Percentiles rank a stretch among this genome's conserved stretches.
Conservation (phyloP, 2,329 filamentous ascomycete genomes). For the Catunica adiposa region DNA sequence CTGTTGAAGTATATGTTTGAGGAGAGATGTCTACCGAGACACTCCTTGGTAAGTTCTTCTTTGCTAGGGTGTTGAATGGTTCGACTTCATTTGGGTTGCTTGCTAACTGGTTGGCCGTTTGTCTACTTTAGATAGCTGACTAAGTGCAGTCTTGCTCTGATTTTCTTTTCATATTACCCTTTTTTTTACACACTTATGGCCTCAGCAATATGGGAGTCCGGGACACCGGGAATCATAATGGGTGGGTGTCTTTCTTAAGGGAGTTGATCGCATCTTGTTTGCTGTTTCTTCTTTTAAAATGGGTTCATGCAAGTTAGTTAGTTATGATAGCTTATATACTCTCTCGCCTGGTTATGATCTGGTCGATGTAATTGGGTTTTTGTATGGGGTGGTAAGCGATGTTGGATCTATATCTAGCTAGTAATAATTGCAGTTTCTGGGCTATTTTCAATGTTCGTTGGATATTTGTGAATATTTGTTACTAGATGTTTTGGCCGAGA, state of each 20-base stretch:
- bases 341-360: background rate
- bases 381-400: background rate
- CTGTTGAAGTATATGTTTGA: background rate
- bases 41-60: background rate
- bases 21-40: background rate
- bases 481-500: background rate
- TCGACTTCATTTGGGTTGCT: background rate
- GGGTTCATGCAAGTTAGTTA: background rate
- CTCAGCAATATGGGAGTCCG: background rate
- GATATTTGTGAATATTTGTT: background rate
- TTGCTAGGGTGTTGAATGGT: background rate
- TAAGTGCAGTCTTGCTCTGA: background rate
- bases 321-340: too few relatives aligned
- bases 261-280: background rate
- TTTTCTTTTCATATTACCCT: background rate
- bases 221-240: background rate
- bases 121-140: conserved; percentile 1
- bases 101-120: background rate
- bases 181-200: background rate
- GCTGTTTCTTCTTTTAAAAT: background rate
- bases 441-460: background rate
- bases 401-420: background rate
- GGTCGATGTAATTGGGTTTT: background rate
- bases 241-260: background rate
- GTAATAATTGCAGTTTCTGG: background rate